phyloP scores from a whole-genome alignment of 1,284 basidiomycete species.

The Pterulicium gracile region DNA sequence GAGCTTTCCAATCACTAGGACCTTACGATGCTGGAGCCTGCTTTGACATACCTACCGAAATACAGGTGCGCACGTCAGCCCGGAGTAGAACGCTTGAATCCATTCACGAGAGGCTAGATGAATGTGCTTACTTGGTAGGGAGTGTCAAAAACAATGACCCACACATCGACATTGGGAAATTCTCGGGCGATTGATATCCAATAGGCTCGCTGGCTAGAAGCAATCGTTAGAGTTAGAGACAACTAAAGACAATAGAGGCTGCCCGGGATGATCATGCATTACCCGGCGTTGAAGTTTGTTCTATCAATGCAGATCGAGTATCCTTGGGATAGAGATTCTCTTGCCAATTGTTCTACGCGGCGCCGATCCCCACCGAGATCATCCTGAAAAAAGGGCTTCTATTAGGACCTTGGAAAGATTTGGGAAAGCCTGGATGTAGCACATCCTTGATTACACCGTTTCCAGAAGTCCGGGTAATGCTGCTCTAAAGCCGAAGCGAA shows the following conservation, averaged over 20 bases:
- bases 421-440: conserved; percentile 28
- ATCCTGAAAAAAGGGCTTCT: too few species aligned
- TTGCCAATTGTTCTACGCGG: conserved; percentile 44
- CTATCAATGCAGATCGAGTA: conserved; percentile 63
- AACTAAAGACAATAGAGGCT: conserved; percentile 16
- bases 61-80: conserved; percentile 15
- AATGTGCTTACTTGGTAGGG: conserved; percentile 50
- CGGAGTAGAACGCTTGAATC: conserved; percentile 9
- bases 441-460: conserved; percentile 66
- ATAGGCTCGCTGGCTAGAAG: conserved; percentile 47
- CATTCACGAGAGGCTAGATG: not conserved
- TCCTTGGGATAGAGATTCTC: conserved; percentile 37
- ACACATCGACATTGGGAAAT: conserved; percentile 45
- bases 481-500: conserved; percentile 55
- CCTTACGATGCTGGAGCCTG: conserved; percentile 39
- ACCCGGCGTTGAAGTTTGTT: conserved; percentile 59
- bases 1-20: conserved; percentile 6
- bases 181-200: conserved; percentile 62
- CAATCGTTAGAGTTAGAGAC: not conserved
- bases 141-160: conserved; percentile 64
- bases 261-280: too few species aligned
- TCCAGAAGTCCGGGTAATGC: conserved; percentile 45
- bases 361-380: conserved; percentile 33
- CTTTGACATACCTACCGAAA: conserved; percentile 36
- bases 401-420: not conserved